Evolutionary conservation across 495 filamentous ascomycete genomes (phyloP).

Genomic region (Penicillium chermesinum): DNA sequence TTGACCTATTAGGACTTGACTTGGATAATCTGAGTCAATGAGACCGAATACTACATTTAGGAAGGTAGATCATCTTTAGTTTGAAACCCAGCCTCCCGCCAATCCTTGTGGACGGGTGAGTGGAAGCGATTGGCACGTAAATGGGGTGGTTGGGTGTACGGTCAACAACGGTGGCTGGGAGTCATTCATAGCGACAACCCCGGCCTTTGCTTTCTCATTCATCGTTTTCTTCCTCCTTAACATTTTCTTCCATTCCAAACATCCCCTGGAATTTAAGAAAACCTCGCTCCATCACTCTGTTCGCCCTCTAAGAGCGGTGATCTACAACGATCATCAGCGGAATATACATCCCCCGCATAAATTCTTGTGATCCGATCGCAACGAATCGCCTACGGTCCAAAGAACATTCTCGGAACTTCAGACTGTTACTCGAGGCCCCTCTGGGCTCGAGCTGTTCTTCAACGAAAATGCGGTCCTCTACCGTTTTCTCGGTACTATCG

Average conservation of each 20-base stretch:
- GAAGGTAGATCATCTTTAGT: background rate
- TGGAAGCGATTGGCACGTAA: constrained; percentile 25
- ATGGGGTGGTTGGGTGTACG: constrained; percentile 44
- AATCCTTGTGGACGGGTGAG: constrained; percentile 1
- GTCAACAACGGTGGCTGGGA: constrained; percentile 37
- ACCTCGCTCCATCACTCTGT: constrained; percentile 1
- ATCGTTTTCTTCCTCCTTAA: constrained; percentile 8
- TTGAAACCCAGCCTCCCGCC: constrained; percentile 26
- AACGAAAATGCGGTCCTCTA: constrained; percentile 29
- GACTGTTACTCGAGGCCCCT: background rate
- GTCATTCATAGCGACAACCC: constrained; percentile 9
- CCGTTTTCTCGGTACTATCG: constrained; percentile 23
- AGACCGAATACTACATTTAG: background rate
- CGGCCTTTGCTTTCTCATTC: constrained; percentile 10
- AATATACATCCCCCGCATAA: constrained; percentile 7
- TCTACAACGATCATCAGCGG: constrained; percentile 5
- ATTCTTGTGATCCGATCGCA: constrained; percentile 1
- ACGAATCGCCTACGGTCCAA: constrained; percentile 1
- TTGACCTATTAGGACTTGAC: constrained; percentile 5
- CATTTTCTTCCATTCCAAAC: constrained; percentile 7
- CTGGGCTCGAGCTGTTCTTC: constrained; percentile 6
- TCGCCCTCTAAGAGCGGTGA: constrained; percentile 4
- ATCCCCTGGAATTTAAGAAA: background rate
- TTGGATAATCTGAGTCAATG: background rate
- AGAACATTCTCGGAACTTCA: constrained; percentile 9